These are phyloP conservation scores for Lathyrus tuberosus DNA, from an alignment of 306 rosid genomes.

Conservation along the genomic window DNA sequence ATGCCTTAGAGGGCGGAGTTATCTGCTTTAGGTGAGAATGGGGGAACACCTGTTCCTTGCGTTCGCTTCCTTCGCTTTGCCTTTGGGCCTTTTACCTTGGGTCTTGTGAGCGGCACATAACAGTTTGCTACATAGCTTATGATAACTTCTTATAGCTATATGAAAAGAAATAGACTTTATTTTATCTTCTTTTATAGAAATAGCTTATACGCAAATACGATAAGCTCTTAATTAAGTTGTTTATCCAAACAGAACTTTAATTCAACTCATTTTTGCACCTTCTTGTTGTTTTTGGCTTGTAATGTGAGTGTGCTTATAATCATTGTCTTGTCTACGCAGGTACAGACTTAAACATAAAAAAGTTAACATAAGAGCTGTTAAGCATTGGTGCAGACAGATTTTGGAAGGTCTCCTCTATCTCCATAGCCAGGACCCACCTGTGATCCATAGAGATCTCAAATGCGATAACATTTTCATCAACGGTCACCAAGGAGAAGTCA, in stretches of 20 bases:
- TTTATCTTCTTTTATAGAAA: neutral
- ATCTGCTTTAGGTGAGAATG: too few relatives aligned
- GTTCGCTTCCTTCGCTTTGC: too few relatives aligned
- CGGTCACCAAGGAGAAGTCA: constrained; percentile 97
- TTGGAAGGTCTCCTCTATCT: constrained; percentile 89
- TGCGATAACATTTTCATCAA: constrained; percentile 96
- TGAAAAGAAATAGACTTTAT: neutral
- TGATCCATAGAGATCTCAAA: constrained; percentile 97
- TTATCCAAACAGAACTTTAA: neutral
- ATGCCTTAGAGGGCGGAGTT: too few relatives aligned
- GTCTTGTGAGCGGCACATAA: too few relatives aligned
- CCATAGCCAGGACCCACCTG: constrained; percentile 88
- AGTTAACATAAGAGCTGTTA: constrained; percentile 91
- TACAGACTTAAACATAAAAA: constrained; percentile 77
- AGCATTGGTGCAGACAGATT: constrained; percentile 98
- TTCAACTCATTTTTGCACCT: constrained; percentile 8
- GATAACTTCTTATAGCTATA: too few relatives aligned
- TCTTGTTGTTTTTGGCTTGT: constrained; percentile 1
- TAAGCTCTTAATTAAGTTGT: neutral
- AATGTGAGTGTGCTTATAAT: neutral
- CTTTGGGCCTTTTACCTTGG: too few relatives aligned
- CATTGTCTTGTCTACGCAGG: constrained; percentile 51
- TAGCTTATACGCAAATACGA: neutral
- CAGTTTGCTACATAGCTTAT: too few relatives aligned
- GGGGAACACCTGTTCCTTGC: too few relatives aligned